Conservation (phyloP, 1,284 basidiomycete genomes). For the Volvariella volvacea region DNA sequence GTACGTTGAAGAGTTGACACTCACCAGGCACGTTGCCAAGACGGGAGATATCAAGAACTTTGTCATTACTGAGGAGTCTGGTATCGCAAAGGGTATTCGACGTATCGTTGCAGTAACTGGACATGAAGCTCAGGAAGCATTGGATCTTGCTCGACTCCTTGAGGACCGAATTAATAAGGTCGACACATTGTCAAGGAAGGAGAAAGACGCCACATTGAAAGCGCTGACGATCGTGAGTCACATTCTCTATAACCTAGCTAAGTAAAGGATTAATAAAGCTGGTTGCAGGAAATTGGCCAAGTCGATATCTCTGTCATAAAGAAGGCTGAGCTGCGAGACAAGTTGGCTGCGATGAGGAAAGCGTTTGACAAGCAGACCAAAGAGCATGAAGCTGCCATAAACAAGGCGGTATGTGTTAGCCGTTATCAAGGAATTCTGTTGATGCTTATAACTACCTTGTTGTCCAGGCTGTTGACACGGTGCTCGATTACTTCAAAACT, state of each 20-base stretch:
- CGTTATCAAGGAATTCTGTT: not conserved
- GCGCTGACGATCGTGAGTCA: conserved; percentile 65
- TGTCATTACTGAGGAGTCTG: conserved; percentile 91
- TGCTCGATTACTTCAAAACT: conserved; percentile 71
- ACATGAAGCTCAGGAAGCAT: conserved; percentile 83
- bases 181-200: conserved; percentile 63
- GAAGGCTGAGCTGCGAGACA: conserved; percentile 80
- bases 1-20: conserved; percentile 3
- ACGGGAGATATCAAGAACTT: conserved; percentile 97
- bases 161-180: conserved; percentile 61
- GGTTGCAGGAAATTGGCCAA: conserved; percentile 77
- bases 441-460: conserved; percentile 5
- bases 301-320: conserved; percentile 83
- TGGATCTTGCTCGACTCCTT: conserved; percentile 63
- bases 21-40: conserved; percentile 77
- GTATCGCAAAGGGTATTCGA: conserved; percentile 97
- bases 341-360: conserved; percentile 68
- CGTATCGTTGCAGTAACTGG: conserved; percentile 94
- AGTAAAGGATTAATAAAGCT: conserved; percentile 1
- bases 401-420: conserved; percentile 62
- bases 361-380: conserved; percentile 83
- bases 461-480: conserved; percentile 61
- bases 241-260: conserved; percentile 1
- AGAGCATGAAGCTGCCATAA: conserved; percentile 72
- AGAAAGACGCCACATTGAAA: conserved; percentile 85